Percentiles rank a stretch among this genome's conserved stretches.
These are phyloP conservation scores for Alternaria brassicicola DNA, from an alignment of 2,329 filamentous ascomycete species.

Conservation along the genomic window DNA sequence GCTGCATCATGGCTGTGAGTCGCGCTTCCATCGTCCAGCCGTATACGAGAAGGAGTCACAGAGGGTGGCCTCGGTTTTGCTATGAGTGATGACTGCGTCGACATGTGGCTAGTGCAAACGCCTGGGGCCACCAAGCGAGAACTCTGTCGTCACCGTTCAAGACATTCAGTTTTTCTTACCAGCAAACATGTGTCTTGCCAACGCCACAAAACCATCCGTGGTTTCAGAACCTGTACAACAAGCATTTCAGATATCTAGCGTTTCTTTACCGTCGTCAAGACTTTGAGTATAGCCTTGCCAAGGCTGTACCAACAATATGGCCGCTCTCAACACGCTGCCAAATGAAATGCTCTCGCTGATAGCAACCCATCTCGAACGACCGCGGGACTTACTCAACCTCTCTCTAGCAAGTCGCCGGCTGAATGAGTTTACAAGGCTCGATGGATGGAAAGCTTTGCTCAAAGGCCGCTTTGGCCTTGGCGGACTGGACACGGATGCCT, in stretches of 20 bases:
- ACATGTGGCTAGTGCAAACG: constrained; percentile 14
- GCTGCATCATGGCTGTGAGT: neutral
- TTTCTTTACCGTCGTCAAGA: neutral
- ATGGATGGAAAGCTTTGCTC: constrained; percentile 45
- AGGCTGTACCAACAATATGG: constrained; percentile 17
- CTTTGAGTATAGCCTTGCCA: neutral
- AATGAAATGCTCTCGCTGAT: constrained; percentile 45
- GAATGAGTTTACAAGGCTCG: constrained; percentile 33
- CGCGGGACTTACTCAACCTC: constrained; percentile 34
- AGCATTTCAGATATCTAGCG: neutral
- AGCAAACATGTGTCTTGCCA: constrained; percentile 12
- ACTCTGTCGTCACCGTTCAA: constrained; percentile 30
- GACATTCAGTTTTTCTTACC: constrained; percentile 15
- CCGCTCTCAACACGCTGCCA: constrained; percentile 34
- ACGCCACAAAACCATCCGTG: neutral
- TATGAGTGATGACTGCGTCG: neutral
- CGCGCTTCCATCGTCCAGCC: neutral
- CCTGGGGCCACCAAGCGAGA: constrained; percentile 5
- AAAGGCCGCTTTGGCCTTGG: constrained; percentile 38
- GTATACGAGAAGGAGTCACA: constrained; percentile 1
- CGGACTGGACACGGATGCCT: constrained; percentile 35
- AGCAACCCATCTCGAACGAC: constrained; percentile 36
- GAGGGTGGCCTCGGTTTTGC: neutral
- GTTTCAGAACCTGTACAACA: neutral
- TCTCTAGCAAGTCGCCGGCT: constrained; percentile 33